A percentile compares a stretch with the other conserved stretches of the same genome.
phyloP scores from a whole-genome alignment of 1,139 yeast species.

The Meyerozyma carpophila region DNA sequence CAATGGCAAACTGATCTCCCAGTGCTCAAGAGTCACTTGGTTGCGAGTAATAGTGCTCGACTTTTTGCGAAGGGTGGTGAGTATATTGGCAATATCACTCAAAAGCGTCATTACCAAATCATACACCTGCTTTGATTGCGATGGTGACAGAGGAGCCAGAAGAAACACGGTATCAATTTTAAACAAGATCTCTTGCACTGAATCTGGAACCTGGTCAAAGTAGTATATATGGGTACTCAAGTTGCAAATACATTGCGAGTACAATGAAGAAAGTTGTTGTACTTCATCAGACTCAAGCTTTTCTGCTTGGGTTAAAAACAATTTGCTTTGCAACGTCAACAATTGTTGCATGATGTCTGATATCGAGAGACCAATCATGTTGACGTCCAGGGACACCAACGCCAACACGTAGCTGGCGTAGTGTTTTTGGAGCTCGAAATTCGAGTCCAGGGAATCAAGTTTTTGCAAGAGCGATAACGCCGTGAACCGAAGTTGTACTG shows the following conservation, averaged over 20 bases:
- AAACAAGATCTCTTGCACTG: constrained; percentile 51
- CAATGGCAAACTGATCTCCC: constrained; percentile 37
- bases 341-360: constrained; percentile 70
- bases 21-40: constrained; percentile 37
- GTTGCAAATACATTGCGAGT: constrained; percentile 50
- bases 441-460: constrained; percentile 20
- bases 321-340: constrained; percentile 50
- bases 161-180: constrained; percentile 33
- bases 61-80: constrained; percentile 24
- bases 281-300: constrained; percentile 19
- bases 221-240: constrained; percentile 71
- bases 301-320: constrained; percentile 26
- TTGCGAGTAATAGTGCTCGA: constrained; percentile 34
- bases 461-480: constrained; percentile 45
- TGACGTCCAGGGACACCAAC: constrained; percentile 71
- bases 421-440: constrained; percentile 36
- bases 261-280: constrained; percentile 22
- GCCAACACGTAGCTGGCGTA: constrained; percentile 56
- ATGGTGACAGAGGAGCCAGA: constrained; percentile 9
- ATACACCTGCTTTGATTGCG: constrained; percentile 14
- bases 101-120: constrained; percentile 26
- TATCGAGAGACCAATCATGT: constrained; percentile 86
- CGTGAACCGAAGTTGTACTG: constrained; percentile 80
- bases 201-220: constrained; percentile 75
- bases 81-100: constrained; percentile 28